Conservation (phyloP, 768 basidiomycete genomes). For the Mycena indigotica region DNA sequence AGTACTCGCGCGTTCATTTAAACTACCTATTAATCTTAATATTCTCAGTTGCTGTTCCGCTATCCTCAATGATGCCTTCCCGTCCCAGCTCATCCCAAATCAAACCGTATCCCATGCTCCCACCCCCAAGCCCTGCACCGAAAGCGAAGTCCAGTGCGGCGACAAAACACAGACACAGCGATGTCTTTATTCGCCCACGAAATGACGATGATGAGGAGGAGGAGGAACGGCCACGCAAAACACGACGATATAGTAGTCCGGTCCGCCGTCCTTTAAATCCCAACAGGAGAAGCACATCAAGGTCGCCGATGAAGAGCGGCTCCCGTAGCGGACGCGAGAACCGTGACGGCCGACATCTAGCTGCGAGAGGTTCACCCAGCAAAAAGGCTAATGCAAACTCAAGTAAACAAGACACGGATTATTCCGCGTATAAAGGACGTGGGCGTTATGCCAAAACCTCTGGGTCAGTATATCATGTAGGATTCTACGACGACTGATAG, state of each 20-base stretch:
- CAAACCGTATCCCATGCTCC: constrained; percentile 9
- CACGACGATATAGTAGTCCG: constrained; percentile 17
- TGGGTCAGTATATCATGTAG: constrained; percentile 30
- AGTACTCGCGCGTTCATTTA: not conserved
- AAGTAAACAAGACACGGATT: constrained; percentile 37
- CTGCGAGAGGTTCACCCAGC: not conserved
- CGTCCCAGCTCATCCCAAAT: not conserved
- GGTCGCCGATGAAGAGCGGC: constrained; percentile 6
- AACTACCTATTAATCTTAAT: not conserved
- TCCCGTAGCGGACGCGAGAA: constrained; percentile 27
- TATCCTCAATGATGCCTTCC: not conserved
- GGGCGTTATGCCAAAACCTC: constrained; percentile 56
- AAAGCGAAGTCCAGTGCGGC: constrained; percentile 1
- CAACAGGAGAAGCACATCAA: not conserved
- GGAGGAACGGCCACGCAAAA: constrained; percentile 16
- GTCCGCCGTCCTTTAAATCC: constrained; percentile 10
- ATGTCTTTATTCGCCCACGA: constrained; percentile 6
- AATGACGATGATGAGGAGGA: constrained; percentile 11
- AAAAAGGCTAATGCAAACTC: constrained; percentile 27
- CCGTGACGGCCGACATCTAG: constrained; percentile 1
- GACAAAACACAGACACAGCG: constrained; percentile 5
- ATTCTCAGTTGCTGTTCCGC: not conserved
- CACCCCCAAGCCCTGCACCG: constrained; percentile 5
- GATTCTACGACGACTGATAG: not conserved
- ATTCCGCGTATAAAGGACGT: constrained; percentile 55